A percentile compares a stretch with the other conserved stretches of the same genome.
These are phyloP conservation scores for Haematococcus sp. DNA, from an alignment of 139 green algal genomes.

Conservation along the genomic window DNA sequence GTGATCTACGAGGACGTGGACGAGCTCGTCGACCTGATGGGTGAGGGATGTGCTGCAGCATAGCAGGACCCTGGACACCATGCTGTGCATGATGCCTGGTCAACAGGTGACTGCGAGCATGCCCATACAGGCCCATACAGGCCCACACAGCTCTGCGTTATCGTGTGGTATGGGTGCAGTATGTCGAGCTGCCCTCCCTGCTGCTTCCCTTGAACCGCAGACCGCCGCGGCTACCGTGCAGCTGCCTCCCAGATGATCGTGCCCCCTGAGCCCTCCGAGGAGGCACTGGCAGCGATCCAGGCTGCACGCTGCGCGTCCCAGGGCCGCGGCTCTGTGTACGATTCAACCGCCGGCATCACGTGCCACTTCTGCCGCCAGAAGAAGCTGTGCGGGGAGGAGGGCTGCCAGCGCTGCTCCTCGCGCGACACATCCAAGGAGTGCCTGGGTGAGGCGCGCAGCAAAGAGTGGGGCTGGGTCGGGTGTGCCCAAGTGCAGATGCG, in stretches of 20 bases:
- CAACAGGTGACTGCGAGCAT: not conserved
- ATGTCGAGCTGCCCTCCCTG: not conserved
- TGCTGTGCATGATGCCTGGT: not conserved
- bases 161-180: not conserved
- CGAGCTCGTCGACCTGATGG: conserved; percentile 36
- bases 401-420: conserved; percentile 57
- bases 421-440: conserved; percentile 48
- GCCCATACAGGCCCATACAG: not conserved
- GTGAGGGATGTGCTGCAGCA: not conserved
- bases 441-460: conserved; percentile 24
- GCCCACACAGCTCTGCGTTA: not conserved
- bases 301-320: conserved; percentile 41
- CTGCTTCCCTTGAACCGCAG: not conserved
- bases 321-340: conserved; percentile 54
- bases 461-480: too few relatives aligned
- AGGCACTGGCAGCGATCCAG: conserved; percentile 32
- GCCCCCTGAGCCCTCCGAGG: conserved; percentile 7
- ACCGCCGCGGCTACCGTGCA: not conserved
- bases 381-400: conserved; percentile 69
- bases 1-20: not conserved
- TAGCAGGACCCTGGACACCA: not conserved
- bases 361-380: conserved; percentile 81
- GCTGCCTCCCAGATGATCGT: conserved; percentile 1
- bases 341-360: conserved; percentile 47
- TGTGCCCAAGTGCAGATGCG: too few relatives aligned